A percentile compares a stretch with the other conserved stretches of the same genome.
Evolutionary conservation across 352 stramenopile genomes (phyloP).

Genomic region (Elongisporangium anandrum): DNA sequence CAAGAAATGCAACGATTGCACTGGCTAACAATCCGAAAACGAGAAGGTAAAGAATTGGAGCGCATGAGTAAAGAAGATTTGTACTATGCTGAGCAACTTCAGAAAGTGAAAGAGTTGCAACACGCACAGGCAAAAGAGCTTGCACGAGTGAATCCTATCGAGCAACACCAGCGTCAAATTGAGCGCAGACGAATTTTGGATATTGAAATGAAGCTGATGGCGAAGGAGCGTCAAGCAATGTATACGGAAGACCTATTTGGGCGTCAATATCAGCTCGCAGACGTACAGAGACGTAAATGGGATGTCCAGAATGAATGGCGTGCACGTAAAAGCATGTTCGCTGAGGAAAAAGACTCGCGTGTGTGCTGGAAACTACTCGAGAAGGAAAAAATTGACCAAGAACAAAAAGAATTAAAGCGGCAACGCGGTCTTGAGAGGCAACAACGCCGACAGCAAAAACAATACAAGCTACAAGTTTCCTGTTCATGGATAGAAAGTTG

Average conservation of each 20-base stretch:
- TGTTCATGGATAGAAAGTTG: slow-evolving; percentile 42
- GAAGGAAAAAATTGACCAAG: slow-evolving; percentile 13
- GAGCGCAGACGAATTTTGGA: slow-evolving; percentile 36
- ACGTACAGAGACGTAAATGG: slow-evolving; percentile 24
- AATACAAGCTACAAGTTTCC: slow-evolving; percentile 21
- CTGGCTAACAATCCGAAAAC: slow-evolving; percentile 19
- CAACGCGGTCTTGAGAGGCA: slow-evolving; percentile 26
- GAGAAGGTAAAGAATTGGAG: slow-evolving; percentile 26
- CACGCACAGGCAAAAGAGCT: slow-evolving; percentile 12
- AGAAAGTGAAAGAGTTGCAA: slow-evolving; percentile 27
- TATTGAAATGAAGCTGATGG: slow-evolving; percentile 23
- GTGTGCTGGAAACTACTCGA: slow-evolving; percentile 29
- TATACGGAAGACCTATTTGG: slow-evolving; percentile 41
- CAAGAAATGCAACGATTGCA: slow-evolving; percentile 18
- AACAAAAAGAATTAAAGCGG: slow-evolving; percentile 25
- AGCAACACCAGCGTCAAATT: slow-evolving; percentile 42
- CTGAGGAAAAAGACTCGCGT: slow-evolving; percentile 32
- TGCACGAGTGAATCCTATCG: slow-evolving; percentile 21
- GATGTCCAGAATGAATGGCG: slow-evolving; percentile 30
- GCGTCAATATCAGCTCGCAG: slow-evolving; percentile 33
- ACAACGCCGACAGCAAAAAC: slow-evolving; percentile 24
- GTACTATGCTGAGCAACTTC: slow-evolving; percentile 47
- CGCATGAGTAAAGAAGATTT: slow-evolving; percentile 49
- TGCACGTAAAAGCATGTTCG: slow-evolving; percentile 37
- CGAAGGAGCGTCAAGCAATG: slow-evolving; percentile 33